Evolutionary conservation across 805 yeast species (phyloP), one percentile per base, ranked within the genome.

Genomic region (Candida hispaniensis): DNA sequence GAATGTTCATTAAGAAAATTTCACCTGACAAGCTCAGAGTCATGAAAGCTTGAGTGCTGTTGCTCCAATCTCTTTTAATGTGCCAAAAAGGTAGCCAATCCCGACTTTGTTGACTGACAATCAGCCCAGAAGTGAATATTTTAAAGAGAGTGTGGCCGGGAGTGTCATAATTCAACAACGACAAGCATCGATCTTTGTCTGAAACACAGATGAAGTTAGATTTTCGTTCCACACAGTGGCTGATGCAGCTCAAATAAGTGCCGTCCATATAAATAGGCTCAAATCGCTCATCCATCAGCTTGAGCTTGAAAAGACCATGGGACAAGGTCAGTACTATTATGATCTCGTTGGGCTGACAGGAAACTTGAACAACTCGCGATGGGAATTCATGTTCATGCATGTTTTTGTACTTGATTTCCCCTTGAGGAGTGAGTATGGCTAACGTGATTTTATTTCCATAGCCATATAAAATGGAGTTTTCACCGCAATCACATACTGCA

Each of bases 141-240:
- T n/a, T n/a, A n/a, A n/a, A n/a, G n/a, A n/a, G n/a, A n/a, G n/a
- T n/a, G n/a, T n/a, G n/a, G n/a, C n/a, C n/a, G n/a, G n/a, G n/a
- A n/a, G n/a, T n/a, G n/a, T n/a, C n/a, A n/a, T 25, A n/a, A 10
- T 26, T 18, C 13, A 32, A 11, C 7, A 32, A 23, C 7, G 36
- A 32, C 2, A 32, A 27, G 24, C 36, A 32, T 14, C 36, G 36
- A 10, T 32, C 36, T n/a, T 32, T 32, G 23, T 32, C 36, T 1
- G 36, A 20, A 6, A 32, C 36, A 2, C 28, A 20, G n/a, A 32
- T 17, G 2, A 32, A 28, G n/a, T n/a, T n/a, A n/a, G n/a, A n/a
- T n/a, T n/a, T n/a, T n/a, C n/a, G n/a, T n/a, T n/a, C n/a, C n/a
- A n/a, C n/a, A n/a, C n/a, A n/a, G n/a, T n/a, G n/a, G n/a, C n/a